Evolutionary conservation across 306 rosid species (phyloP).

Genomic region (Glycine latifolia): DNA sequence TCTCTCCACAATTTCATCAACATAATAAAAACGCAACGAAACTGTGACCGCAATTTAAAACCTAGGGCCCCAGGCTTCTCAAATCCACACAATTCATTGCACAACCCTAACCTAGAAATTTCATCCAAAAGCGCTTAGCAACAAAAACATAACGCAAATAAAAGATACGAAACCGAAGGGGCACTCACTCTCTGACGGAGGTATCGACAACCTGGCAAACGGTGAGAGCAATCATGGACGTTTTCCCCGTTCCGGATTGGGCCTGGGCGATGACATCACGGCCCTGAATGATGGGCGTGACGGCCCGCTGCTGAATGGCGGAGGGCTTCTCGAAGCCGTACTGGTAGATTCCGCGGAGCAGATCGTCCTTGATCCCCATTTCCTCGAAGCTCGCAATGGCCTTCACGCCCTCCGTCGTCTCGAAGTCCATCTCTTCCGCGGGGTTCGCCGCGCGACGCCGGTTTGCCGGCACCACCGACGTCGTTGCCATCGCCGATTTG

Average conservation of each 20-base stretch:
- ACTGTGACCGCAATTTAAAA: not conserved
- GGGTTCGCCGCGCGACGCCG: conserved; percentile 54
- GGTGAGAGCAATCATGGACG: conserved; percentile 96
- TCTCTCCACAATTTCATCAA: not conserved
- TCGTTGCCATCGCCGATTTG: conserved; percentile 45
- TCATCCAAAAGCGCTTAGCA: not conserved
- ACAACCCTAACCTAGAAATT: conserved; percentile 39
- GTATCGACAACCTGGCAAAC: conserved; percentile 94
- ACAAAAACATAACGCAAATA: not conserved
- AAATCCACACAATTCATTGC: not conserved
- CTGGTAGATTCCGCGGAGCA: conserved; percentile 88
- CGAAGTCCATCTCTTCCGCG: conserved; percentile 81
- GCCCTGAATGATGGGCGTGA: conserved; percentile 87
- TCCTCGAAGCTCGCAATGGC: conserved; percentile 83
- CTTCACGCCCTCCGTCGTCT: conserved; percentile 85
- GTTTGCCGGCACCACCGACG: conserved; percentile 83
- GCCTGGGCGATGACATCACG: conserved; percentile 99
- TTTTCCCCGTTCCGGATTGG: conserved; percentile 97
- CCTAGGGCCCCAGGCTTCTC: too few relatives aligned
- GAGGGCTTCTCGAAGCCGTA: conserved; percentile 98
- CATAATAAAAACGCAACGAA: not conserved
- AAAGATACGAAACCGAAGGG: not conserved
- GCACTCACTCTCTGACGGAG: conserved; percentile 74
- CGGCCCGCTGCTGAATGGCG: conserved; percentile 96
- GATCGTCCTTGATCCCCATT: conserved; percentile 91